A percentile compares a stretch with the other conserved stretches of the same genome.
Evolutionary conservation across 768 basidiomycete species (phyloP).

Genomic region (Crepidotus variabilis): DNA sequence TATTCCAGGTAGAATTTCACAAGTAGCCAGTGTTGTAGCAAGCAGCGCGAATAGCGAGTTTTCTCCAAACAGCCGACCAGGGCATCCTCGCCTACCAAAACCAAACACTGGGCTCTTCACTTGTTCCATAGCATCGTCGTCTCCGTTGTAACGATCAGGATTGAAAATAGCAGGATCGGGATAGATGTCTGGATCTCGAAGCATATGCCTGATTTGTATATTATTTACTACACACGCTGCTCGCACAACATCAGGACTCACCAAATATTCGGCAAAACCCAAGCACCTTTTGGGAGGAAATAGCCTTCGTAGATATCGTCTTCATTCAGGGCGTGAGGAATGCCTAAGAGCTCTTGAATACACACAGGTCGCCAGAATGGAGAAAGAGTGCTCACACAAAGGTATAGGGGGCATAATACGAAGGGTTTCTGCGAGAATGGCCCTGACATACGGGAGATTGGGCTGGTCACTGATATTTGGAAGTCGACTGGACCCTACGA

Average conservation of each 20-base stretch:
- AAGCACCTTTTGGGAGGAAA: constrained; percentile 49
- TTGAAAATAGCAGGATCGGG: constrained; percentile 49
- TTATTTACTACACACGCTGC: not conserved
- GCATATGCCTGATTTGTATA: constrained; percentile 34
- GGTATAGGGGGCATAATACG: constrained; percentile 45
- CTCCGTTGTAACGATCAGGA: constrained; percentile 52
- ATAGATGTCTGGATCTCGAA: constrained; percentile 52
- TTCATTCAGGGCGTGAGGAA: constrained; percentile 17
- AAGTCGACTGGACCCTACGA: constrained; percentile 33
- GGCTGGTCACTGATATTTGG: constrained; percentile 37
- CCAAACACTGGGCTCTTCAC: constrained; percentile 35
- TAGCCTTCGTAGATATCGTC: constrained; percentile 20
- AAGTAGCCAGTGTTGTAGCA: not conserved
- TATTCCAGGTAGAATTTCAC: not conserved
- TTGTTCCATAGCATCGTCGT: constrained; percentile 30
- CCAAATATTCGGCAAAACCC: constrained; percentile 50
- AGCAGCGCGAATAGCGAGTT: not conserved
- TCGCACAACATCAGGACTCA: constrained; percentile 11
- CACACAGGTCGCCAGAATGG: not conserved
- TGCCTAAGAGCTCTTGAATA: constrained; percentile 7
- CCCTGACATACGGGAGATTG: constrained; percentile 45
- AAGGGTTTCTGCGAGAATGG: constrained; percentile 41
- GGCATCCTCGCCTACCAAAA: constrained; percentile 39
- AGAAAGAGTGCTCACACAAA: constrained; percentile 23
- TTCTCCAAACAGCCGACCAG: constrained; percentile 22